Base-by-base conservation (phyloP, 1,284 basidiomycete genomes). In the Paramarasmius palmivorus region DNA sequence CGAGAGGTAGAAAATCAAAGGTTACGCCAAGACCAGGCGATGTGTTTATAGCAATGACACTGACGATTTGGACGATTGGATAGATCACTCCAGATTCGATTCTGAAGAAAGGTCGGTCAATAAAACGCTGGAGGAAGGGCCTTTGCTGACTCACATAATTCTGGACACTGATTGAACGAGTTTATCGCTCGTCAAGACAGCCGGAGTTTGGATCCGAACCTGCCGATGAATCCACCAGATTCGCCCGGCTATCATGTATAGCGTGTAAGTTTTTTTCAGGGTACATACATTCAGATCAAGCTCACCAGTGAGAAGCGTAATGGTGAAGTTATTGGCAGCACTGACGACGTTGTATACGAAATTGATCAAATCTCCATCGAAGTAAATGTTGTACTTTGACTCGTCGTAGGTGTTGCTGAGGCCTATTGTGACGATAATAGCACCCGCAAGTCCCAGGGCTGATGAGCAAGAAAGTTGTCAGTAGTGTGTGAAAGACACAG, bases 201-300 rank as follows among this genome's bases (percentile, higher is more conserved):
- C 8, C 44, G 22, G 32, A 32, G 32, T 15, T 26, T 29, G 44
- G 25, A 29, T 15, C 23, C 19, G 20, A 29, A 29, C 25, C 14
- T 19, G 5, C 17, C 44, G 44, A 29, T 46, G 44, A n/a, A 46
- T 46, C 44, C 44, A 46, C 44, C 44, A 46, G 23, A 46, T 46
- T 3, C 44, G 44, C 29, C 44, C 44, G 22, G 44, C 44, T 46
- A 46, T 46, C 20, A 32, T 26, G 44, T 29, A 22, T 5, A 42
- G 29, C 12, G 29, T 6, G 12, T 32, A 32, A 32, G n/a, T n/a
- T n/a, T n/a, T n/a, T n/a, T n/a, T n/a, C n/a, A n/a, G n/a, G n/a
- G 29, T 6, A 32, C 17, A 32, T 32, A 25, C 22, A 23, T 17
- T 9, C 15, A n/a, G 32, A 14, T 29, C 5, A 46, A 15, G 25